phyloP scores from a whole-genome alignment of 2,329 filamentous ascomycete species.

The Rugonectria rugulosa region DNA sequence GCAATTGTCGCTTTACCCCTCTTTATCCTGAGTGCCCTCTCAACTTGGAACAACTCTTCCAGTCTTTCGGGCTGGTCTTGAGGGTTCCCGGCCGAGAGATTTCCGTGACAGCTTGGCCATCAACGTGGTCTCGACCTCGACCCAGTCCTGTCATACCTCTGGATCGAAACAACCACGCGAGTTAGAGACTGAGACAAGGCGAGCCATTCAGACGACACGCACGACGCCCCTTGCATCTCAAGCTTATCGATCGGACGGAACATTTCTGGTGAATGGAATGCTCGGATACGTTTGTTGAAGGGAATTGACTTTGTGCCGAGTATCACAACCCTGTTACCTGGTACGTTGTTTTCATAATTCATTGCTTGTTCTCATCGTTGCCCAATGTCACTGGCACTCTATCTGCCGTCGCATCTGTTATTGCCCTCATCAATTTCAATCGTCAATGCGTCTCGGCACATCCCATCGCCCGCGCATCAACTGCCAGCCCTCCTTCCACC shows the following conservation, averaged over 20 bases:
- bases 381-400: no score
- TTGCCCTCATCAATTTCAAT: neutral
- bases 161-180: neutral
- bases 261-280: slow-evolving; percentile 19
- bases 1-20: slow-evolving; percentile 10
- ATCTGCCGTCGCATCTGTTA: no score
- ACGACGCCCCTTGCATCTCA: slow-evolving; percentile 28
- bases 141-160: neutral
- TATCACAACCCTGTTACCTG: neutral
- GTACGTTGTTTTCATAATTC: neutral
- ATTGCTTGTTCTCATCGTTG: neutral
- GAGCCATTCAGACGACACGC: neutral
- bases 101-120: neutral
- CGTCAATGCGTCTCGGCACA: neutral
- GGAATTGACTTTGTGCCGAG: neutral
- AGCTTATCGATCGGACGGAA: slow-evolving; percentile 26
- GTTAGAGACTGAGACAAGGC: neutral
- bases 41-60: neutral
- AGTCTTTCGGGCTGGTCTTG: slow-evolving; percentile 1
- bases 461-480: neutral
- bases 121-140: slow-evolving; percentile 6
- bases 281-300: neutral
- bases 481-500: neutral
- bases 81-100: slow-evolving; percentile 4
- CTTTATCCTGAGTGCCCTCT: neutral